Percentiles rank a stretch among this genome's conserved stretches.
These are phyloP conservation scores for Epithele typhae DNA, from an alignment of 768 basidiomycete species.

Conservation along the genomic window DNA sequence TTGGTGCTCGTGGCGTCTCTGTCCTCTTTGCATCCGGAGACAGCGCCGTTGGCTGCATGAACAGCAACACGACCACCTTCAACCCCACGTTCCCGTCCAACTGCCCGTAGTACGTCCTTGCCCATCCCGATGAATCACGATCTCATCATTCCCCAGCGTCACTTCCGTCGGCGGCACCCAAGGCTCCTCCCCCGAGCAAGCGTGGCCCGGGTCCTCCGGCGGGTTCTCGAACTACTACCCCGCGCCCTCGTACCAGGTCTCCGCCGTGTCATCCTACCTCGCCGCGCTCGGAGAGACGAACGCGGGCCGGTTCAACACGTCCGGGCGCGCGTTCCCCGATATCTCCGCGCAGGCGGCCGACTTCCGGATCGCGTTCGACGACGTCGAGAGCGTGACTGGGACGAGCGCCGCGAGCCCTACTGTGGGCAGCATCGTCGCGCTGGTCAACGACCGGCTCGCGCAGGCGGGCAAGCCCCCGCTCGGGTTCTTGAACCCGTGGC, in stretches of 20 bases:
- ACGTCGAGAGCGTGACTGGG: conserved; percentile 21
- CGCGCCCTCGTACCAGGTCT: conserved; percentile 50
- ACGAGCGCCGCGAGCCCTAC: conserved; percentile 32
- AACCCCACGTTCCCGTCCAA: conserved; percentile 45
- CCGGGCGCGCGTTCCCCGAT: conserved; percentile 45
- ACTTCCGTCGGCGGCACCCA: conserved; percentile 67
- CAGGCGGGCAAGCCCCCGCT: conserved; percentile 24
- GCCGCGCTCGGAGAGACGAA: conserved; percentile 51
- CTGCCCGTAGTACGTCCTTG: conserved; percentile 32
- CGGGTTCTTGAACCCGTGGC: conserved; percentile 35
- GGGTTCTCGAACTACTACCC: conserved; percentile 66
- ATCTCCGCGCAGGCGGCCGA: conserved; percentile 36
- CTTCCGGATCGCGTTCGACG: conserved; percentile 22
- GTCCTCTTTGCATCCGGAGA: conserved; percentile 35
- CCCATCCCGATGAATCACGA: background rate
- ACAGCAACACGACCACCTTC: conserved; percentile 50
- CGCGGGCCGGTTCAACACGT: conserved; percentile 22
- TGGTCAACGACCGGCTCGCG: conserved; percentile 31
- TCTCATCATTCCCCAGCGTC: conserved; percentile 22
- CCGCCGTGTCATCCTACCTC: conserved; percentile 42
- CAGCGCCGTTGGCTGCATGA: conserved; percentile 32
- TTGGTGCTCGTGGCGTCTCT: conserved; percentile 31
- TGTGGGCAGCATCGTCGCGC: conserved; percentile 29
- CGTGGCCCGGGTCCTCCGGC: conserved; percentile 58
- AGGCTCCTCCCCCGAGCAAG: conserved; percentile 44